phyloP scores from a whole-genome alignment of 805 yeast genomes.

The Myxozyma geophila region DNA sequence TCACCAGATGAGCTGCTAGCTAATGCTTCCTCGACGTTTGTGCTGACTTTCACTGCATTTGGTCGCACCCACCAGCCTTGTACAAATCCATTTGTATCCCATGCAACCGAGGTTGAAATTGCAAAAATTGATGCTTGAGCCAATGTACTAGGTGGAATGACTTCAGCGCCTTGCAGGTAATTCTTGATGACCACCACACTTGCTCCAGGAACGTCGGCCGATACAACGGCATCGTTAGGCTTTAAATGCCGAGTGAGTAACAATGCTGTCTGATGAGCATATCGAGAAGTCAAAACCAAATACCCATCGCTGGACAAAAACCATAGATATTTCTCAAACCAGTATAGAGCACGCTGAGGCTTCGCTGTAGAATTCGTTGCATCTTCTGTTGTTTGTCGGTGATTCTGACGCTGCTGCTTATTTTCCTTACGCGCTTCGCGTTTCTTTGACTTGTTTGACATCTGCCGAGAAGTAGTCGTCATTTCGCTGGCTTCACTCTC shows the following conservation, averaged over 20 bases:
- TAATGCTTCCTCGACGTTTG: constrained; percentile 29
- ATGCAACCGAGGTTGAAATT: constrained; percentile 80
- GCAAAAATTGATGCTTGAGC: constrained; percentile 88
- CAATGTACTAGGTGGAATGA: constrained; percentile 81
- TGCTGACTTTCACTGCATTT: constrained; percentile 16
- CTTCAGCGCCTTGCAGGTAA: constrained; percentile 63
- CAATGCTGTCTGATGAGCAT: constrained; percentile 76
- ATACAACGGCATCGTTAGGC: constrained; percentile 71
- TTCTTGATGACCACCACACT: constrained; percentile 80
- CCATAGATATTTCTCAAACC: constrained; percentile 97
- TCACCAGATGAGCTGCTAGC: not conserved
- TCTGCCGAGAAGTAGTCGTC: not conserved
- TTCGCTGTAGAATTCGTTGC: not conserved
- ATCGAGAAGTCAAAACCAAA: constrained; percentile 84
- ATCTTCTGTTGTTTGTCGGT: not conserved
- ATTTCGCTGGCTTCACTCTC: not conserved
- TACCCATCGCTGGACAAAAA: constrained; percentile 90
- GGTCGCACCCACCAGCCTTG: constrained; percentile 61
- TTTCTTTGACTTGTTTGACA: constrained; percentile 23
- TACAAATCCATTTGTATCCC: constrained; percentile 83
- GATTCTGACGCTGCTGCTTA: constrained; percentile 21
- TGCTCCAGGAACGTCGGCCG: constrained; percentile 74
- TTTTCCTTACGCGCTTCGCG: constrained; percentile 26
- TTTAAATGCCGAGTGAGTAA: constrained; percentile 77
- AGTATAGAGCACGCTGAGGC: constrained; percentile 55